Percentiles rank a stretch among this genome's conserved stretches.
Evolutionary conservation across 2,329 filamentous ascomycete species (phyloP).

Genomic region (Trichoderma oligosporum): DNA sequence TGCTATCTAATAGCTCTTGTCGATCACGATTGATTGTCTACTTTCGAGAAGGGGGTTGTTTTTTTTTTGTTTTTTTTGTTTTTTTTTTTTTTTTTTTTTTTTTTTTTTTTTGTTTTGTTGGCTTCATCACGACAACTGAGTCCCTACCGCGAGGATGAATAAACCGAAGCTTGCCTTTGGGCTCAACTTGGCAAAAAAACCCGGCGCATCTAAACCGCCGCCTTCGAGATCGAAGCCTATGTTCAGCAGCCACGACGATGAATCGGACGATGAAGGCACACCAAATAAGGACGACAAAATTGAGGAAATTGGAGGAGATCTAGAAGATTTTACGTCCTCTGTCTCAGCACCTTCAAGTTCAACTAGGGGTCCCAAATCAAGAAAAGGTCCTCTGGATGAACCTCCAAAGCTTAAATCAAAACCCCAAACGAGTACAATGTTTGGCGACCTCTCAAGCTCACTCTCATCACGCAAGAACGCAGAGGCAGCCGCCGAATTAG

Average conservation of each 20-base stretch:
- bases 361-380: slow-evolving; percentile 35
- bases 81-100: neutral
- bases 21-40: too few relatives aligned
- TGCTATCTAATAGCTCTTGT: too few relatives aligned
- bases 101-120: neutral
- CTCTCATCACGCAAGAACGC: slow-evolving; percentile 61
- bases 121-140: neutral
- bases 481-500: slow-evolving; percentile 61
- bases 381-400: slow-evolving; percentile 33
- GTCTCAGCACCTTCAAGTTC: slow-evolving; percentile 26
- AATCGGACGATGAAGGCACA: slow-evolving; percentile 50
- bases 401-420: slow-evolving; percentile 46
- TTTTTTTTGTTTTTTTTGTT: too few relatives aligned
- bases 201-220: slow-evolving; percentile 45
- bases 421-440: slow-evolving; percentile 42
- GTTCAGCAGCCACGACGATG: slow-evolving; percentile 54
- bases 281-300: slow-evolving; percentile 38
- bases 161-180: slow-evolving; percentile 51
- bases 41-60: too few relatives aligned
- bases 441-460: slow-evolving; percentile 63
- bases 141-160: slow-evolving; percentile 36
- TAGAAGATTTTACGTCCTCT: slow-evolving; percentile 45
- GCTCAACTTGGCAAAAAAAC: slow-evolving; percentile 59
- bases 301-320: slow-evolving; percentile 61
- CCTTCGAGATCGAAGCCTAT: slow-evolving; percentile 47